phyloP scores from a whole-genome alignment of 345 rosid species.

The Orychophragmus violaceus region DNA sequence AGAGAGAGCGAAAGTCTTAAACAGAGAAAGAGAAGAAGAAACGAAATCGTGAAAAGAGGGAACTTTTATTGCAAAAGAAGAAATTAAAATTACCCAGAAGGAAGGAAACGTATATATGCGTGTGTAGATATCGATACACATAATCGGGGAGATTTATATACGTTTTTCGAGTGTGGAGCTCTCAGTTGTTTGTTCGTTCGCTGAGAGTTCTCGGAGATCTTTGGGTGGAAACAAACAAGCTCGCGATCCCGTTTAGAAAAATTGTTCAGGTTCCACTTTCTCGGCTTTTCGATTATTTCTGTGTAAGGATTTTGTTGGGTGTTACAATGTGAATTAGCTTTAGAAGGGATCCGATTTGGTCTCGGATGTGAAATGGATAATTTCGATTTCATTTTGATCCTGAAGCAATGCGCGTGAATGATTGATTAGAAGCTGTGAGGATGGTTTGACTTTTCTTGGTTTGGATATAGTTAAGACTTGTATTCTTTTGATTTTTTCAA shows the following conservation, averaged over 20 bases:
- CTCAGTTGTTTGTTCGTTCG: not conserved
- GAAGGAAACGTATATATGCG: not conserved
- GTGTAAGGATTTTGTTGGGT: not conserved
- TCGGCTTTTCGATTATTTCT: not conserved
- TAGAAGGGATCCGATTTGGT: slow-evolving; percentile 9
- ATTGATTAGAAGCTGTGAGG: not conserved
- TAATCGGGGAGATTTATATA: not conserved
- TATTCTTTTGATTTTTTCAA: slow-evolving; percentile 5
- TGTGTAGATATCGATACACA: not conserved
- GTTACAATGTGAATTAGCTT: too few species aligned
- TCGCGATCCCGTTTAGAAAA: not conserved
- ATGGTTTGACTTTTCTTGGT: slow-evolving; percentile 22
- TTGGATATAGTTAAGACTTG: not conserved
- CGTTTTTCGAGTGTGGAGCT: not conserved
- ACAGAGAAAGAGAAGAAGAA: slow-evolving; percentile 6
- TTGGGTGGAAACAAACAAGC: slow-evolving; percentile 20
- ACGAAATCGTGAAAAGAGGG: not conserved
- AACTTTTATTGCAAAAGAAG: not conserved
- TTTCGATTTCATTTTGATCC: too few species aligned
- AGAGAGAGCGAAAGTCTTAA: not conserved
- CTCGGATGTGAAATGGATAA: not conserved
- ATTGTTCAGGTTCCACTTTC: slow-evolving; percentile 12
- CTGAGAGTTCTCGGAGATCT: slow-evolving; percentile 16
- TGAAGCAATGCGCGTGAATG: slow-evolving; percentile 17
- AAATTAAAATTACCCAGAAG: not conserved